Conservation (phyloP, 1,284 basidiomycete genomes). For the Somion occarium region DNA sequence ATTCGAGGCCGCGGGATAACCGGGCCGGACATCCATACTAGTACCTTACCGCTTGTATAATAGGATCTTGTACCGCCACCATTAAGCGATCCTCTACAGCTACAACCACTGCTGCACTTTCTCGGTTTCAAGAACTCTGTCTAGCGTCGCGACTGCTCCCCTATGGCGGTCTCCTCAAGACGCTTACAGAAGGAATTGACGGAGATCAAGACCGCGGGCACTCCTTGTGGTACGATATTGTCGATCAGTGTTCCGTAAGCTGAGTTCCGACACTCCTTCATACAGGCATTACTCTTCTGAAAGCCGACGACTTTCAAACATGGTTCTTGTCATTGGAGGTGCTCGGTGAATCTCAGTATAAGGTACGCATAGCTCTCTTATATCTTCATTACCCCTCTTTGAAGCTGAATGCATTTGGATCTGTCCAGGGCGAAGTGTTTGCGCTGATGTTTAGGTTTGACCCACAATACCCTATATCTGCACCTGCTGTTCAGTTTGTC, state of each 20-base stretch:
- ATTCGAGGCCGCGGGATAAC: too few species aligned
- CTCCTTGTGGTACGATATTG: conserved; percentile 55
- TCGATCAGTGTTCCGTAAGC: not conserved
- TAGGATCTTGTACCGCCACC: not conserved
- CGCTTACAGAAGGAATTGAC: conserved; percentile 69
- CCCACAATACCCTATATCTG: conserved; percentile 69
- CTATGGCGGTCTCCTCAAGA: conserved; percentile 21
- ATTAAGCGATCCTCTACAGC: too few species aligned
- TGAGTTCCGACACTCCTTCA: not conserved
- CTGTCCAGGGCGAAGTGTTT: conserved; percentile 74
- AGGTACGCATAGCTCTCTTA: too few species aligned
- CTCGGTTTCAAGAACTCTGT: too few species aligned
- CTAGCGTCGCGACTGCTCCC: too few species aligned
- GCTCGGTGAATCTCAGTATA: conserved; percentile 71
- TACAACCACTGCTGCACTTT: too few species aligned
- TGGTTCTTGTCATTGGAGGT: conserved; percentile 77
- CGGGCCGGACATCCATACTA: too few species aligned
- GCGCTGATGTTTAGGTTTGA: conserved; percentile 78
- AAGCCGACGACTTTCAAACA: conserved; percentile 67
- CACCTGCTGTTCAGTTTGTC: conserved; percentile 80
- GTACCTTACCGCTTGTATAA: too few species aligned
- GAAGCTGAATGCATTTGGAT: too few species aligned
- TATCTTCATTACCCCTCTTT: too few species aligned
- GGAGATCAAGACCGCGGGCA: conserved; percentile 67
- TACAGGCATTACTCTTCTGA: conserved; percentile 63